phyloP scores from a whole-genome alignment of 805 yeast genomes.

The Kuraishia piskuri region DNA sequence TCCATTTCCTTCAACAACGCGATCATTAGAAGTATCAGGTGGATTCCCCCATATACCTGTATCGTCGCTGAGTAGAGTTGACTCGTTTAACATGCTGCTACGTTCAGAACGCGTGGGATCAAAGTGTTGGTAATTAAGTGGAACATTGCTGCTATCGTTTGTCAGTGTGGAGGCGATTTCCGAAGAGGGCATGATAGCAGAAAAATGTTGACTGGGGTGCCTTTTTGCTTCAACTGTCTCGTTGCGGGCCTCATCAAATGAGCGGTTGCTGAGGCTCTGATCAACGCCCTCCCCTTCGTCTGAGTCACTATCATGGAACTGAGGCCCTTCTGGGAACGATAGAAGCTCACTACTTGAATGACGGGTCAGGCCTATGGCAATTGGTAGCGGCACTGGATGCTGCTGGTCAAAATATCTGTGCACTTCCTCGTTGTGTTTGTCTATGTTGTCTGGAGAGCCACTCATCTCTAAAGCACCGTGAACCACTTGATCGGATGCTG shows the following conservation, averaged over 20 bases:
- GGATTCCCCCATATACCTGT: neutral
- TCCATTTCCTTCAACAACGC: neutral
- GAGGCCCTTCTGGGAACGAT: slow-evolving; percentile 1
- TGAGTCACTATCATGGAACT: neutral
- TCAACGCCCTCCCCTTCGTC: neutral
- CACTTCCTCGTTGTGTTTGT: neutral
- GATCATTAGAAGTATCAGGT: neutral
- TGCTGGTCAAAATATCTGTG: neutral
- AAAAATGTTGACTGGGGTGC: too few relatives aligned
- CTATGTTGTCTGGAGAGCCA: neutral
- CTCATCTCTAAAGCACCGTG: too few relatives aligned
- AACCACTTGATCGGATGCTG: too few relatives aligned
- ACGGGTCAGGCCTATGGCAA: neutral
- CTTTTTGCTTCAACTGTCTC: too few relatives aligned
- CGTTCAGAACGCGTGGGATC: neutral
- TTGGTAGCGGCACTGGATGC: too few relatives aligned
- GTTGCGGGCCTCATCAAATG: neutral
- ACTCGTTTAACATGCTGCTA: neutral
- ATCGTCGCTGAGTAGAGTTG: neutral
- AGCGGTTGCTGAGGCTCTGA: neutral
- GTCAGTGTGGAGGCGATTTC: too few relatives aligned
- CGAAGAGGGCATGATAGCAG: too few relatives aligned
- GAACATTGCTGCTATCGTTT: neutral
- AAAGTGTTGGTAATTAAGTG: neutral
- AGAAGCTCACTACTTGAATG: neutral